phyloP scores from a whole-genome alignment of 2,329 filamentous ascomycete genomes.

The Phaeosphaeriaceae sp. region DNA sequence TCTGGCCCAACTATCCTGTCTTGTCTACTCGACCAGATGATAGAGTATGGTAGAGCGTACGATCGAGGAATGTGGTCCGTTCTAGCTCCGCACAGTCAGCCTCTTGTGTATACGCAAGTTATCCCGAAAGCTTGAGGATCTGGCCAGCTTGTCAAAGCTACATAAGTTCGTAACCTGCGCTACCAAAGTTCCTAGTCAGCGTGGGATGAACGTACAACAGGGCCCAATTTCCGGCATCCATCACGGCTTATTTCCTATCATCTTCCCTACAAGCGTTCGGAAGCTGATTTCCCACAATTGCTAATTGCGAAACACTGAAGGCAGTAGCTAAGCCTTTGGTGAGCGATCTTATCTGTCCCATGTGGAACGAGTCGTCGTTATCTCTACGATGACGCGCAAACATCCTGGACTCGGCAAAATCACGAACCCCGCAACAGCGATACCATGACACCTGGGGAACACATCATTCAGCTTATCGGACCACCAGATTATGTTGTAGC shows the following conservation, averaged over 20 bases:
- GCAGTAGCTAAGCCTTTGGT: slow-evolving; percentile 2
- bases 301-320: background rate
- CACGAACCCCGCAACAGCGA: slow-evolving; percentile 2
- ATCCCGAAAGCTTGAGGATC: background rate
- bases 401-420: slow-evolving; percentile 2
- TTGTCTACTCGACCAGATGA: background rate
- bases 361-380: background rate
- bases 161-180: background rate
- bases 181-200: background rate
- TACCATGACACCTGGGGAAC: background rate
- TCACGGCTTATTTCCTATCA: background rate
- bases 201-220: background rate
- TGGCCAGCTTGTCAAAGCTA: background rate
- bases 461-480: background rate
- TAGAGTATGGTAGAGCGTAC: background rate
- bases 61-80: too few species aligned
- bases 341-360: background rate
- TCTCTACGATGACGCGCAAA: slow-evolving; percentile 1
- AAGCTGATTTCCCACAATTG: background rate
- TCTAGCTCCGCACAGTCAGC: too few species aligned
- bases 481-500: background rate
- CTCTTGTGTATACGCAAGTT: too few species aligned
- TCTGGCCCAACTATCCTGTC: background rate
- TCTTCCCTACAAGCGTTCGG: slow-evolving; percentile 2
- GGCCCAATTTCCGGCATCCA: background rate